Evolutionary conservation across 2,329 filamentous ascomycete genomes (phyloP).

Genomic region (Xylaria hypoxylon): DNA sequence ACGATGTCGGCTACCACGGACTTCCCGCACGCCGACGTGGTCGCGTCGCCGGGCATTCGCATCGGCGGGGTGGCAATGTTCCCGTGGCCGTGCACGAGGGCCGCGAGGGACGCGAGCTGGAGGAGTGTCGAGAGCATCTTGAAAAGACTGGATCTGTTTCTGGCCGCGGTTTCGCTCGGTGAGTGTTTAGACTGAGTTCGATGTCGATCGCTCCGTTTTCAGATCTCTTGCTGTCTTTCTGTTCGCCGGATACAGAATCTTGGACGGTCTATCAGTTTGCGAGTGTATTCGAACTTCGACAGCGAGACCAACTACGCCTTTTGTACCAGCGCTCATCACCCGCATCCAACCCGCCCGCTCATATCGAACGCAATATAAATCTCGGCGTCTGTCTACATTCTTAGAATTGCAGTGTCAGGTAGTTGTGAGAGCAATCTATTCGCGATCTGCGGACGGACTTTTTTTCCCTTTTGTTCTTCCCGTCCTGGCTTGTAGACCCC

Average conservation of each 20-base stretch:
- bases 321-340: slow-evolving; percentile 11
- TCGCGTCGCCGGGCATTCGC: slow-evolving; percentile 44
- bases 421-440: slow-evolving; percentile 30
- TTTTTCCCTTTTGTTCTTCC: neutral
- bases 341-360: slow-evolving; percentile 2
- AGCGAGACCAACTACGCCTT: slow-evolving; percentile 3
- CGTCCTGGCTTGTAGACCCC: neutral
- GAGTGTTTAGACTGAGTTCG: neutral
- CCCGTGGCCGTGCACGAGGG: slow-evolving; percentile 45
- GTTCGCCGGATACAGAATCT: neutral
- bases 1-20: slow-evolving; percentile 45
- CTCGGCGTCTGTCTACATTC: too few species aligned
- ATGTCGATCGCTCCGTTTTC: slow-evolving; percentile 2
- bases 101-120: slow-evolving; percentile 41
- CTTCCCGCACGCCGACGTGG: slow-evolving; percentile 45
- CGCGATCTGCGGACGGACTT: slow-evolving; percentile 19
- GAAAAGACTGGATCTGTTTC: slow-evolving; percentile 1
- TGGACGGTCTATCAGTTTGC: neutral
- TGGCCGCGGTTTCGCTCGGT: neutral
- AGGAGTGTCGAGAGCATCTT: slow-evolving; percentile 43
- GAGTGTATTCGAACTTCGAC: neutral
- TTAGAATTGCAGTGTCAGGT: slow-evolving; percentile 1
- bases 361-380: slow-evolving; percentile 19
- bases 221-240: neutral
- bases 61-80: slow-evolving; percentile 45